phyloP scores from a whole-genome alignment of 768 basidiomycete species.

The Suillus clintonianus region DNA sequence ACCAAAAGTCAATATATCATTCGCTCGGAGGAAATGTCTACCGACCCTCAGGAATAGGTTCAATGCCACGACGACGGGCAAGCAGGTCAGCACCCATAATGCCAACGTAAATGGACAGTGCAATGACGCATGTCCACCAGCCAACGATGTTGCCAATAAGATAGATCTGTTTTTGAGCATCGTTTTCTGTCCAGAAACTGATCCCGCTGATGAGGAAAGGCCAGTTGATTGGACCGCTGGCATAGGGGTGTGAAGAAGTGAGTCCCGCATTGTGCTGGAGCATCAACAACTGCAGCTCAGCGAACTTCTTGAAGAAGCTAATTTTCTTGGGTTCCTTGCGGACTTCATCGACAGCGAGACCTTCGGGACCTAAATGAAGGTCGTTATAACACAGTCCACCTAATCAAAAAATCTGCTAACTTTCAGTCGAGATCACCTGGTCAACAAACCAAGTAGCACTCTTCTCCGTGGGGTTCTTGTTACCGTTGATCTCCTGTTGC shows the following conservation, averaged over 20 bases:
- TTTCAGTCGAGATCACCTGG: slow-evolving; percentile 70
- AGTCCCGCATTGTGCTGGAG: slow-evolving; percentile 98
- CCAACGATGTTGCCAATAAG: slow-evolving; percentile 91
- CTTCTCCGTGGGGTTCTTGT: slow-evolving; percentile 85
- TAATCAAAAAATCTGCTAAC: slow-evolving; percentile 45
- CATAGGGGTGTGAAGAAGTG: slow-evolving; percentile 97
- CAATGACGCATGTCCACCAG: slow-evolving; percentile 93
- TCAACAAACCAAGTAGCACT: slow-evolving; percentile 89
- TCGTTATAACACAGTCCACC: background rate
- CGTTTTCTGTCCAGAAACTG: slow-evolving; percentile 95
- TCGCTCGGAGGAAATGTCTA: slow-evolving; percentile 14
- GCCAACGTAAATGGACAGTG: slow-evolving; percentile 85
- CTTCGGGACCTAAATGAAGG: slow-evolving; percentile 46
- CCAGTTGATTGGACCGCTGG: slow-evolving; percentile 96
- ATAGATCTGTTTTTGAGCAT: slow-evolving; percentile 90
- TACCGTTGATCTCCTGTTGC: slow-evolving; percentile 97
- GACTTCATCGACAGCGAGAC: slow-evolving; percentile 49
- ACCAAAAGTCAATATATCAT: slow-evolving; percentile 4
- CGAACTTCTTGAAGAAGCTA: slow-evolving; percentile 95
- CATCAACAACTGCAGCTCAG: slow-evolving; percentile 92
- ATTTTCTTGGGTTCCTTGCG: slow-evolving; percentile 74
- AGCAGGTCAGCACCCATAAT: slow-evolving; percentile 88
- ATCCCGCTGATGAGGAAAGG: slow-evolving; percentile 96
- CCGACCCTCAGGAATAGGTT: slow-evolving; percentile 88
- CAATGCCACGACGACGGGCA: slow-evolving; percentile 79